Conservation (phyloP, 345 rosid genomes). For the Diplotaxis tenuifolia region DNA sequence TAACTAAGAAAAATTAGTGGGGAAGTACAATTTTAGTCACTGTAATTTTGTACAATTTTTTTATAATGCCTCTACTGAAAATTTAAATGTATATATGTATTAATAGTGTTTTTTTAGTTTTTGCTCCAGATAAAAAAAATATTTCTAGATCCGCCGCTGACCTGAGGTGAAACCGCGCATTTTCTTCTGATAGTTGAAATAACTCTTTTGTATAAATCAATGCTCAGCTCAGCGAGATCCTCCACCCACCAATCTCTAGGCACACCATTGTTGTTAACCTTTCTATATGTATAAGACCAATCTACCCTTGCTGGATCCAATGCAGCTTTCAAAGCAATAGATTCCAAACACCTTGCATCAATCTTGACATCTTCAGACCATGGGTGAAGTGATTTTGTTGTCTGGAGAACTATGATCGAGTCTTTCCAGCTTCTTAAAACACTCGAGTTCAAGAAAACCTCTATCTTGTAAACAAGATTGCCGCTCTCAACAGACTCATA, state of each 20-base stretch:
- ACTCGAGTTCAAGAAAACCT: slow-evolving; percentile 67
- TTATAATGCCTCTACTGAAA: no score
- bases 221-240: slow-evolving; percentile 59
- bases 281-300: slow-evolving; percentile 74
- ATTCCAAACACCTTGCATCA: slow-evolving; percentile 55
- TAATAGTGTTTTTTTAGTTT: no score
- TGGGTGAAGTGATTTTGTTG: slow-evolving; percentile 48
- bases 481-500: slow-evolving; percentile 58
- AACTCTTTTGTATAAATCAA: slow-evolving; percentile 56
- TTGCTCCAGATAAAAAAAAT: no score
- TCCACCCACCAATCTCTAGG: slow-evolving; percentile 83
- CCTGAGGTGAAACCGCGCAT: slow-evolving; percentile 43
- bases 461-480: slow-evolving; percentile 69
- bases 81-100: no score
- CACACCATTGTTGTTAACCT: slow-evolving; percentile 42
- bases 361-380: slow-evolving; percentile 64
- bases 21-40: no score
- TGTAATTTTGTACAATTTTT: no score
- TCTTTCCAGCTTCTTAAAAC: slow-evolving; percentile 77
- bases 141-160: no score
- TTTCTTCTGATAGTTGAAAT: slow-evolving; percentile 44
- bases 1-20: no score
- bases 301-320: slow-evolving; percentile 56
- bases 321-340: slow-evolving; percentile 56
- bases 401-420: slow-evolving; percentile 63